Conservation (phyloP, 345 rosid species). For the Gossypium rotundifolium region DNA sequence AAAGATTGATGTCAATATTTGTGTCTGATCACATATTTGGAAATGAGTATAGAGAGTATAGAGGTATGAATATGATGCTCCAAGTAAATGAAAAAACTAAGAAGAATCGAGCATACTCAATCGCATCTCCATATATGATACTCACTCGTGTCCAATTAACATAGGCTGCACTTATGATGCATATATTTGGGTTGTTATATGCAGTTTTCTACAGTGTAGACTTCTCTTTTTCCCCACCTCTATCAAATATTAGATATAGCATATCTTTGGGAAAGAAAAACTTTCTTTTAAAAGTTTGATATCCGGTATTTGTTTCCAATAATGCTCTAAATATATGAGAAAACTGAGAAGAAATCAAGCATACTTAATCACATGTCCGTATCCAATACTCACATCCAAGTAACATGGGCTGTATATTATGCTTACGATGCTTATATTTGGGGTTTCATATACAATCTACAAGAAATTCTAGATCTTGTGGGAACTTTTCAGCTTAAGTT, state of each 20-base stretch:
- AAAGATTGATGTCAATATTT: not conserved
- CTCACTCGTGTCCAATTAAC: not conserved
- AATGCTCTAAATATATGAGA: not conserved
- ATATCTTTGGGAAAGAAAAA: too few species aligned
- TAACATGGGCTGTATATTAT: not conserved
- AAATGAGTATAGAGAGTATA: not conserved
- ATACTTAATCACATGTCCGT: not conserved
- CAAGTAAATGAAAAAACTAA: not conserved
- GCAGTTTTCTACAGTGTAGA: too few species aligned
- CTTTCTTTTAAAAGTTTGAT: too few species aligned
- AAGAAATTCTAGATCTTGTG: not conserved
- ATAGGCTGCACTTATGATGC: not conserved
- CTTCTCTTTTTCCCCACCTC: too few species aligned
- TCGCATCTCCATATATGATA: not conserved
- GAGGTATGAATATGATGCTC: not conserved
- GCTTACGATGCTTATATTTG: not conserved
- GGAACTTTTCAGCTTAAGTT: not conserved
- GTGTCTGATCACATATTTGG: not conserved
- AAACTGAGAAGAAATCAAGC: not conserved
- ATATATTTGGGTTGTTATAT: not conserved
- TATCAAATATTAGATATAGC: too few species aligned
- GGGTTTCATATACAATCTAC: not conserved
- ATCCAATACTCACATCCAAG: not conserved
- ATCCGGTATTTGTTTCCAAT: too few species aligned
- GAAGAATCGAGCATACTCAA: not conserved